Evolutionary conservation across 2,329 filamentous ascomycete species (phyloP).

Genomic region (Cladosporium sp.): DNA sequence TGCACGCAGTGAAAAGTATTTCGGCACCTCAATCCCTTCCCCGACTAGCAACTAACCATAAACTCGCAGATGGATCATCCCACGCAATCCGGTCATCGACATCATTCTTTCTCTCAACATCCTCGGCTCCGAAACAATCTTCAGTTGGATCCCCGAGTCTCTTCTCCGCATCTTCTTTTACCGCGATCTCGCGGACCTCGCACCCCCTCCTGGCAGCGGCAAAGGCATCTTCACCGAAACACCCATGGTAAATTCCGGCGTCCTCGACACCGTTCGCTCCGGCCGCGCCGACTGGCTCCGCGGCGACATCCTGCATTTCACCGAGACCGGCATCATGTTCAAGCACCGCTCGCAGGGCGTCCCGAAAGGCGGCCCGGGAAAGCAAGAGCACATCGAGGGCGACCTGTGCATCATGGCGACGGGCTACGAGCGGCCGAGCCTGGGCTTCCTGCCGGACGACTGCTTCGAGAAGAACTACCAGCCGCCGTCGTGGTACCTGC

Average conservation of each 20-base stretch:
- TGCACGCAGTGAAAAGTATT: constrained; percentile 43
- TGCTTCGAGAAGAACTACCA: constrained; percentile 67
- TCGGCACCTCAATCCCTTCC: not conserved
- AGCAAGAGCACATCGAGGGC: constrained; percentile 58
- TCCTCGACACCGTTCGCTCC: constrained; percentile 67
- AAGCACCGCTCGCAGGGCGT: constrained; percentile 67
- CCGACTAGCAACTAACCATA: not conserved
- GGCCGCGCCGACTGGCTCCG: constrained; percentile 73
- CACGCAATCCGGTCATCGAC: constrained; percentile 69
- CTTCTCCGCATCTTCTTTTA: constrained; percentile 76
- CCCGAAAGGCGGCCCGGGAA: constrained; percentile 67
- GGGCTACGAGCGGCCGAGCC: constrained; percentile 67
- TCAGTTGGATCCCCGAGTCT: constrained; percentile 66
- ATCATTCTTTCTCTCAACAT: constrained; percentile 69
- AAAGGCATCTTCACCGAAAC: constrained; percentile 77
- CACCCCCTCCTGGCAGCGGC: constrained; percentile 46
- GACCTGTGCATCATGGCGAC: constrained; percentile 81
- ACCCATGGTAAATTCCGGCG: constrained; percentile 78
- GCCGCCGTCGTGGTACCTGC: constrained; percentile 83
- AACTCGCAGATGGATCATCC: constrained; percentile 57
- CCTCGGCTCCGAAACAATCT: constrained; percentile 59
- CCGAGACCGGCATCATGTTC: constrained; percentile 58
- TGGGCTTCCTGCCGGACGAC: constrained; percentile 67
- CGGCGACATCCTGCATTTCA: constrained; percentile 67
- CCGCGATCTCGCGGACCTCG: constrained; percentile 67